Evolutionary conservation across 1,284 basidiomycete species (phyloP), one percentile per base, ranked within the genome.

Genomic region (Trichosporon sp.): DNA sequence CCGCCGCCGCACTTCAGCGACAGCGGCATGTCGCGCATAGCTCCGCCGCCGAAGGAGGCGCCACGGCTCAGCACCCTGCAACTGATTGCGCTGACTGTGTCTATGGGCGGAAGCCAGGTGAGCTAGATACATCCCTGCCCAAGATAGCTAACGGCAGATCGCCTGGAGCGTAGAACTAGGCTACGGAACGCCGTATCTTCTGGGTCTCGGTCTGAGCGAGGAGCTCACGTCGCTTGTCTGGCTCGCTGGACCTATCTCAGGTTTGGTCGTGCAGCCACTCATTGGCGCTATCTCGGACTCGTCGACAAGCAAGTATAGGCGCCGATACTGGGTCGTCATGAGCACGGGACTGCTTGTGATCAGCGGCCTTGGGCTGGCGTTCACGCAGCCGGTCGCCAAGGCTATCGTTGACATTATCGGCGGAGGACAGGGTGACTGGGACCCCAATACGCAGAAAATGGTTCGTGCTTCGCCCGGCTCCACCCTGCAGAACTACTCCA

Each of bases 261-360:
- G 95, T 7, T 83, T 99, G 56, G 84, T 99, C 61, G 93, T 93
- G 4, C 95, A 99, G 78, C 95, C 95, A 19, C 84, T 98, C 65
- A 95, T 99, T 69, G 95, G 94, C 70, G 92, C 93, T 5, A 87
- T 98, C 71, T 97, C 94, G 6, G 95, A 98, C 79, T 88, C 91
- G 34, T 96, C 93, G 0, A 85, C 86, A 1, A 95, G 92, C 21
- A 88, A 87, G 73, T 97, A 91, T 76, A 86, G 93, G 44, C 85
- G 95, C 57, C 85, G 95, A 64, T 92, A 89, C 78, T 98, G 94
- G 92, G 87, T 98, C 67, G 82, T 89, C 21, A 81, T 87, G 16
- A 92, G 92, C 2, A 95, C 92, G 1, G 78, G 84, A n/a, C 87
- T 92, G 56, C 84, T 87, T 1, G 76, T 81, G 10, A 37, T 83